phyloP scores from a whole-genome alignment of 2,329 filamentous ascomycete genomes.

The Trichoderma sp. region DNA sequence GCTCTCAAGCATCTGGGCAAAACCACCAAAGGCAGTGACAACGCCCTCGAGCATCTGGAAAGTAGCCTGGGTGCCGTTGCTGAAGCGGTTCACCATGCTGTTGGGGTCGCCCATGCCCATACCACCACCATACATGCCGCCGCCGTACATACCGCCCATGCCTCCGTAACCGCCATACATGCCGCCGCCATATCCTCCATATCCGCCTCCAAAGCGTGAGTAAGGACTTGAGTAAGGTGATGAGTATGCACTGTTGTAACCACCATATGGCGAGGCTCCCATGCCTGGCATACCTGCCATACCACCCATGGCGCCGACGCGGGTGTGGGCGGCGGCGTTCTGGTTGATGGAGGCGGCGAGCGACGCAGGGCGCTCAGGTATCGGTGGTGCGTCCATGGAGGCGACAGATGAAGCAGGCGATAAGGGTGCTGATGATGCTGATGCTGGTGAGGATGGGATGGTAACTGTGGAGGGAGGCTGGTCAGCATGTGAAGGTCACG shows the following conservation, averaged over 20 bases:
- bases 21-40: constrained; percentile 93
- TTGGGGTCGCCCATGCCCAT: constrained; percentile 75
- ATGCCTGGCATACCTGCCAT: constrained; percentile 40
- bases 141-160: constrained; percentile 44
- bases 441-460: constrained; percentile 35
- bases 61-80: constrained; percentile 89
- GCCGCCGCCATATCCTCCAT: constrained; percentile 33
- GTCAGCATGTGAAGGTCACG: constrained; percentile 27
- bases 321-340: constrained; percentile 77
- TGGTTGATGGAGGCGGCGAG: constrained; percentile 79
- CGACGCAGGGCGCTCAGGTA: constrained; percentile 78
- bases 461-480: constrained; percentile 29
- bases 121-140: constrained; percentile 43
- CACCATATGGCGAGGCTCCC: constrained; percentile 51
- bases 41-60: constrained; percentile 99
- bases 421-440: constrained; percentile 39
- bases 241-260: constrained; percentile 39
- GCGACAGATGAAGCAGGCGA: constrained; percentile 22
- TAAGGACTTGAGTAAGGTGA: constrained; percentile 42
- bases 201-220: constrained; percentile 43
- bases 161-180: constrained; percentile 40
- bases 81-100: constrained; percentile 92
- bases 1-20: constrained; percentile 98
- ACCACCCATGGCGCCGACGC: constrained; percentile 32
- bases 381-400: constrained; percentile 56